Evolutionary conservation across 1,139 yeast species (phyloP).

Genomic region (Suhomyces yuchorum): DNA sequence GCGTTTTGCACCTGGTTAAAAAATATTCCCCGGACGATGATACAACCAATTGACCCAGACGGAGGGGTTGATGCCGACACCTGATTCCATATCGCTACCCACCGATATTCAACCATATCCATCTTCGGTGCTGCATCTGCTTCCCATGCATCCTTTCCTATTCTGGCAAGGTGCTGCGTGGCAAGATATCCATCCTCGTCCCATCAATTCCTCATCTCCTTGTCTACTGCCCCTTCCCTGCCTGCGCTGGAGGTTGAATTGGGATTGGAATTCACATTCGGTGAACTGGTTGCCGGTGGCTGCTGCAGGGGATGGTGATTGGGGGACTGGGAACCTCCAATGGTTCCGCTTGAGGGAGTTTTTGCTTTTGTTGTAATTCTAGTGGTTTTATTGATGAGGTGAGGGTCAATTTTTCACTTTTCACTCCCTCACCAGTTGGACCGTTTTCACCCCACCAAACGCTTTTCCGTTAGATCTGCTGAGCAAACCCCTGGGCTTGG

Average conservation of each 20-base stretch:
- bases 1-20: not conserved
- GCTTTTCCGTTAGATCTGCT: too few relatives aligned
- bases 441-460: too few relatives aligned
- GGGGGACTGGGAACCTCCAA: too few relatives aligned
- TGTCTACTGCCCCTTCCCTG: not conserved
- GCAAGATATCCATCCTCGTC: not conserved
- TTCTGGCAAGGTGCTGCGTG: not conserved
- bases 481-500: too few relatives aligned
- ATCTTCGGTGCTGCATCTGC: not conserved
- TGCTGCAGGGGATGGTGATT: too few relatives aligned
- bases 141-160: not conserved
- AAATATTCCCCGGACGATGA: slow-evolving; percentile 1
- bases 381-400: too few relatives aligned
- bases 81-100: not conserved
- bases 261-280: too few relatives aligned
- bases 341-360: too few relatives aligned
- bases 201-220: not conserved
- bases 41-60: slow-evolving; percentile 4
- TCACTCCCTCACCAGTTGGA: too few relatives aligned
- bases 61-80: slow-evolving; percentile 1
- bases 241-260: not conserved
- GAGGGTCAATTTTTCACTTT: too few relatives aligned
- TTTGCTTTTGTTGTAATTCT: too few relatives aligned
- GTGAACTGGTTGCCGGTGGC: too few relatives aligned
- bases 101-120: not conserved